A percentile compares a stretch with the other conserved stretches of the same genome.
Conservation (phyloP, 441 rosid genomes). For the Eruca vesicaria region DNA sequence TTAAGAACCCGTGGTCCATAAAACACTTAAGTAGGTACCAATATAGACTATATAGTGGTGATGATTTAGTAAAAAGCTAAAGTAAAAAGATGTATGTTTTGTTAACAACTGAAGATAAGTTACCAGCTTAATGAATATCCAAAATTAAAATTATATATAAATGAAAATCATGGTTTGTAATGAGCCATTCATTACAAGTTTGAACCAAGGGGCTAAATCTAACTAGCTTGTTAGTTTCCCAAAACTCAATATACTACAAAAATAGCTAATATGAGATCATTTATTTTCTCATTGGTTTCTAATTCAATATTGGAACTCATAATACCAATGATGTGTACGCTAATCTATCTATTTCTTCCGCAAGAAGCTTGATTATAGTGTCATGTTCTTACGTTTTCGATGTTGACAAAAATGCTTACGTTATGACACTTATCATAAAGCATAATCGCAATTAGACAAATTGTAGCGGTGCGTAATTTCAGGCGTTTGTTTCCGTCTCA, state of each 20-base stretch:
- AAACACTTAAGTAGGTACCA: slow-evolving; percentile 7
- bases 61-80: not conserved
- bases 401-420: slow-evolving; percentile 30
- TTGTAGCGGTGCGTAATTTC: slow-evolving; percentile 18
- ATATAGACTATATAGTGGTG: slow-evolving; percentile 1
- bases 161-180: not conserved
- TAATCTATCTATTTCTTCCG: not conserved
- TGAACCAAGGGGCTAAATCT: not conserved
- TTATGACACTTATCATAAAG: slow-evolving; percentile 5
- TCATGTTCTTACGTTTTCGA: not conserved
- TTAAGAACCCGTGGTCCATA: not conserved
- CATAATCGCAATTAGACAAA: slow-evolving; percentile 20
- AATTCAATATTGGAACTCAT: not conserved
- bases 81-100: not conserved
- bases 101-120: not conserved
- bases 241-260: too few species aligned
- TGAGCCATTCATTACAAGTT: not conserved
- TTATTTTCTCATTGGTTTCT: too few species aligned
- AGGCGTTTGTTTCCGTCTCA: slow-evolving; percentile 29
- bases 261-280: too few species aligned
- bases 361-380: not conserved
- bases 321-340: not conserved
- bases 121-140: not conserved
- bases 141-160: not conserved
- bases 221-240: not conserved